Base-by-base conservation (phyloP, 139 green algal genomes). In the Chlorella sp. region DNA sequence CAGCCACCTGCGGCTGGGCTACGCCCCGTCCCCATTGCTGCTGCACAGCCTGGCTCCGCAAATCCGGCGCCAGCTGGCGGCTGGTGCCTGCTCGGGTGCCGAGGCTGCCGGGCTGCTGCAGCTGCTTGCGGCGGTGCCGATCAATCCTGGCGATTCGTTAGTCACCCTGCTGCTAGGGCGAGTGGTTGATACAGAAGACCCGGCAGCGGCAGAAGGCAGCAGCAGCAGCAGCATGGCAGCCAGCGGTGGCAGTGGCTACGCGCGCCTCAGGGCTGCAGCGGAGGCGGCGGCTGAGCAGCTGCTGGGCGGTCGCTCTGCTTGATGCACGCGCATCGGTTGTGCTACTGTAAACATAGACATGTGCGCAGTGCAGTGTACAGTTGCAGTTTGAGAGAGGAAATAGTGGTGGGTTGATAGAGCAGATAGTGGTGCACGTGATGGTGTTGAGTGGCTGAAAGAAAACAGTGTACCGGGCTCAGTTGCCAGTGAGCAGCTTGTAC, bases 21-120 rank as follows among this genome's bases (percentile, higher is more conserved):
- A 82, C 64, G 44, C 25, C 16, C 82, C 82, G 13, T 39, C 56
- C 0, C 71, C 30, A 38, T 32, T 81, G 28, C 47, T 74, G 72
- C 72, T 87, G 71, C 82, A 86, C 28, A 51, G 67, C 67, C 82
- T 86, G 82, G 57, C 20, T 5, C 82, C 82, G 38, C 39, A 64
- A 51, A 65, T 81, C 39, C 20, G 39, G 13, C 82, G 82, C 51
- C 71, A 75, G 72, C 71, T 86, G 41, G 39, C 72, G 20, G 44
- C 9, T 51, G 44, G 44, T 51, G 28, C 17, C 72, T 38, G 55
- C 71, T 6, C 20, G 0, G 36, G 60, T 0, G 82, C 41, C 17
- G 71, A 87, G 11, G 82, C 71, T 4, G 55, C 72, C 13, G 21
- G 15, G 25, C 62, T 82, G 60, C 82, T 87, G 82, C 39, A 47